Conservation (phyloP, 2,329 filamentous ascomycete species). For the Hymenoscyphus albidus region DNA sequence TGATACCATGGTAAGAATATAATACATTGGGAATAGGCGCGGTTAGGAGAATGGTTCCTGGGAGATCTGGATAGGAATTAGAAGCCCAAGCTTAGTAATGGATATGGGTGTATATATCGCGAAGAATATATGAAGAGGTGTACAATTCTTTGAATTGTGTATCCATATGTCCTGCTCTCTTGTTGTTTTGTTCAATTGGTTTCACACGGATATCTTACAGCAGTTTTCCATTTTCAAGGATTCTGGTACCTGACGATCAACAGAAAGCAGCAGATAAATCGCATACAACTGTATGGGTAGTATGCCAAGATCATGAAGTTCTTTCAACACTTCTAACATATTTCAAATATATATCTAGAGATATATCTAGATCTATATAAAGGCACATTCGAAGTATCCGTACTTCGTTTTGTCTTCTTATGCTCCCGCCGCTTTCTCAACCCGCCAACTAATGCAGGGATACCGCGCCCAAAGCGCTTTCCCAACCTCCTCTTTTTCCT, state of each 20-base stretch:
- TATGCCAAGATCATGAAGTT: no score
- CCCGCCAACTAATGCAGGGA: background rate
- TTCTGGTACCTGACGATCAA: no score
- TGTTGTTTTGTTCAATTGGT: no score
- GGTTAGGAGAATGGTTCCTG: background rate
- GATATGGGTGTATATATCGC: background rate
- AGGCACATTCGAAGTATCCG: no score
- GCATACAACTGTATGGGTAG: no score
- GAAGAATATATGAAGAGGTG: background rate
- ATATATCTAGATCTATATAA: no score
- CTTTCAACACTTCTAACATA: no score
- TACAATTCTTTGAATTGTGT: no score
- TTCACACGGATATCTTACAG: no score
- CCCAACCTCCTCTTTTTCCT: constrained; percentile 4
- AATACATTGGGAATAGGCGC: constrained; percentile 2
- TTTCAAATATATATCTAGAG: background rate
- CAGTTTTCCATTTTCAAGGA: no score
- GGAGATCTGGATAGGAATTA: background rate
- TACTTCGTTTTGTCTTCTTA: background rate
- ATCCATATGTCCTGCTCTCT: no score
- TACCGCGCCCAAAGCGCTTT: background rate
- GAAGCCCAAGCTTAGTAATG: background rate
- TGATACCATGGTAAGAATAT: constrained; percentile 18
- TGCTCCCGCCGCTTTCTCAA: background rate
- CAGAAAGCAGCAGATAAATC: no score